phyloP scores from a whole-genome alignment of 345 rosid species.

The Limnanthes douglasii region DNA sequence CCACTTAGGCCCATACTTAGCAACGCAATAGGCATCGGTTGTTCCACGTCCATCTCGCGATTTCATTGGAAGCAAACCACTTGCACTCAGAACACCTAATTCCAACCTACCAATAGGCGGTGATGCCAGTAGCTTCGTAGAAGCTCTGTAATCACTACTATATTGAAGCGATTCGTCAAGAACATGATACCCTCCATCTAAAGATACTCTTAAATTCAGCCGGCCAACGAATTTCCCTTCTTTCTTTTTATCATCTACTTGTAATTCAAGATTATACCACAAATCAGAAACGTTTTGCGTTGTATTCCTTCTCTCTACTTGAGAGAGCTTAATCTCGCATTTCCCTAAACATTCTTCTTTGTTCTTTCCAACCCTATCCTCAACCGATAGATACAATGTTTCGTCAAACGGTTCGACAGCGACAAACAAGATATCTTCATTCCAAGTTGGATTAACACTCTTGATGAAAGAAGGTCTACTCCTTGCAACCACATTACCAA shows the following conservation, averaged over 20 bases:
- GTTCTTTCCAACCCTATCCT: not conserved
- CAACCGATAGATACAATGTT: not conserved
- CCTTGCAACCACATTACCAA: not conserved
- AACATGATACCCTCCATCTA: conserved; percentile 6
- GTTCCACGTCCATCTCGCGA: conserved; percentile 5
- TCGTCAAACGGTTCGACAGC: conserved; percentile 5
- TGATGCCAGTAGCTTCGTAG: not conserved
- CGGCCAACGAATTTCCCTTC: conserved; percentile 2
- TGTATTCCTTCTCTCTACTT: not conserved
- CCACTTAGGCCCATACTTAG: conserved; percentile 3
- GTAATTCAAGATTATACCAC: conserved; percentile 5
- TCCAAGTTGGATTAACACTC: conserved; percentile 3
- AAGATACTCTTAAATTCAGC: conserved; percentile 2
- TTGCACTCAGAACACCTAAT: not conserved
- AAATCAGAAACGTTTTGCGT: not conserved
- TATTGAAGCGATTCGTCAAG: conserved; percentile 5
- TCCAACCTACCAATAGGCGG: conserved; percentile 3
- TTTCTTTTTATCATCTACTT: conserved; percentile 1
- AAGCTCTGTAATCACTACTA: conserved; percentile 6
- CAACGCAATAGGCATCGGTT: conserved; percentile 5
- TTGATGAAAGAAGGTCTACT: not conserved
- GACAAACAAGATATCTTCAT: conserved; percentile 6
- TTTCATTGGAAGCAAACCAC: conserved; percentile 2
- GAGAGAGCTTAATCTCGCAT: conserved; percentile 4
- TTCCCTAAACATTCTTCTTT: conserved; percentile 4